These are phyloP conservation scores for Graphium sp. DNA, from an alignment of 2,329 filamentous ascomycete species.

Conservation along the genomic window DNA sequence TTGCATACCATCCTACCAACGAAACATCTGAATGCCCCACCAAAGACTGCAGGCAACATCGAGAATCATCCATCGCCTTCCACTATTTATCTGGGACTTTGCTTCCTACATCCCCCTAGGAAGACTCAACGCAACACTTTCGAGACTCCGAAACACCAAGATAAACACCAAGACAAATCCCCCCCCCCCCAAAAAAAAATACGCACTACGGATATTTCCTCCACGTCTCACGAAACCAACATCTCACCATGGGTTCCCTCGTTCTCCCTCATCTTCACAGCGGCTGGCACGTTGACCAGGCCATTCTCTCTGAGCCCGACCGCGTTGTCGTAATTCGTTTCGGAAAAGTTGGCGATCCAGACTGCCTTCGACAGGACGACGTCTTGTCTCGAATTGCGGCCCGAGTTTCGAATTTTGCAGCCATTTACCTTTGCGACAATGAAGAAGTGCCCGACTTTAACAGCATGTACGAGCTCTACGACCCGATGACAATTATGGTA, in stretches of 20 bases:
- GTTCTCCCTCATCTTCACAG: conserved; percentile 81
- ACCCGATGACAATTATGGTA: conserved; percentile 91
- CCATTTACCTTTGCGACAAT: conserved; percentile 87
- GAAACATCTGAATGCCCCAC: too few relatives aligned
- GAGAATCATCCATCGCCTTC: too few relatives aligned
- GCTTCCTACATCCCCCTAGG: too few relatives aligned
- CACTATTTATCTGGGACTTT: too few relatives aligned
- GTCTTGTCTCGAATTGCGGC: conserved; percentile 90
- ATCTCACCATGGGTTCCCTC: conserved; percentile 51
- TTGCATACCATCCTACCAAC: too few relatives aligned
- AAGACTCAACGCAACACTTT: too few relatives aligned
- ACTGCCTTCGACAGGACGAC: conserved; percentile 28
- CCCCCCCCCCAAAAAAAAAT: too few relatives aligned
- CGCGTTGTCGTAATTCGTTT: conserved; percentile 88
- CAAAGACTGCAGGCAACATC: too few relatives aligned
- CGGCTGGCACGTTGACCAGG: conserved; percentile 97
- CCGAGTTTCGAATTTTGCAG: conserved; percentile 81
- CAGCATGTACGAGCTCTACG: conserved; percentile 85
- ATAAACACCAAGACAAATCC: too few relatives aligned
- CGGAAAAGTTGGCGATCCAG: conserved; percentile 68
- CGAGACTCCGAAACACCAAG: too few relatives aligned
- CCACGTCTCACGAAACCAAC: not conserved
- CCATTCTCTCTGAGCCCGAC: conserved; percentile 81
- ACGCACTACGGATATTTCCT: too few relatives aligned
- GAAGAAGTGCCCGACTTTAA: conserved; percentile 88